Conservation (phyloP, 352 stramenopile species). For the Globisporangium uncinulatum region DNA sequence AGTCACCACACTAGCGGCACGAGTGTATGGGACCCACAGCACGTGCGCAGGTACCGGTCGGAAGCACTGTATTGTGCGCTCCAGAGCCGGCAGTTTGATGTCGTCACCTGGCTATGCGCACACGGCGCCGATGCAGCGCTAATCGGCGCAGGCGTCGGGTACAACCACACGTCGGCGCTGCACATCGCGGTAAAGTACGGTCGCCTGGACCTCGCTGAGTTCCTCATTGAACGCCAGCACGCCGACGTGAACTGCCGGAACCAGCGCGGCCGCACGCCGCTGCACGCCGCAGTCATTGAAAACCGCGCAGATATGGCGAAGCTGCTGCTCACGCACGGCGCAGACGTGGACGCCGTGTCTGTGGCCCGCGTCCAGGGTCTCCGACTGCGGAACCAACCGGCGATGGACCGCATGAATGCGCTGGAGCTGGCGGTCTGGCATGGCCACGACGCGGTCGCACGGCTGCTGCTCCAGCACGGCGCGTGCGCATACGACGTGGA, state of each 20-base stretch:
- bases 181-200: conserved; percentile 6
- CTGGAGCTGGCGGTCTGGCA: conserved; percentile 3
- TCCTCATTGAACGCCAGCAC: conserved; percentile 1
- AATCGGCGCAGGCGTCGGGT: not conserved
- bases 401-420: not conserved
- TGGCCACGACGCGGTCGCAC: not conserved
- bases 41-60: not conserved
- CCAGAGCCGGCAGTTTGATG: not conserved
- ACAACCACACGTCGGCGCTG: conserved; percentile 1
- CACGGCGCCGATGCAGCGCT: not conserved
- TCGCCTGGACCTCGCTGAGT: conserved; percentile 1
- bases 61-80: conserved; percentile 1
- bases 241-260: conserved; percentile 7
- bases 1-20: too few relatives aligned
- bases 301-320: not conserved
- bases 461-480: not conserved
- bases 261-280: conserved; percentile 4
- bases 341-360: not conserved
- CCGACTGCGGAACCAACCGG: too few relatives aligned
- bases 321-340: conserved; percentile 2
- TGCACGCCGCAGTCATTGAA: conserved; percentile 2
- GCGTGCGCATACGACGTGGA: not conserved
- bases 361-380: not conserved
- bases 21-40: too few relatives aligned
- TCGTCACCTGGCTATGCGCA: conserved; percentile 1